These are phyloP conservation scores for Torrubiella hemipterigena DNA, from an alignment of 2,329 filamentous ascomycete species.

Conservation along the genomic window DNA sequence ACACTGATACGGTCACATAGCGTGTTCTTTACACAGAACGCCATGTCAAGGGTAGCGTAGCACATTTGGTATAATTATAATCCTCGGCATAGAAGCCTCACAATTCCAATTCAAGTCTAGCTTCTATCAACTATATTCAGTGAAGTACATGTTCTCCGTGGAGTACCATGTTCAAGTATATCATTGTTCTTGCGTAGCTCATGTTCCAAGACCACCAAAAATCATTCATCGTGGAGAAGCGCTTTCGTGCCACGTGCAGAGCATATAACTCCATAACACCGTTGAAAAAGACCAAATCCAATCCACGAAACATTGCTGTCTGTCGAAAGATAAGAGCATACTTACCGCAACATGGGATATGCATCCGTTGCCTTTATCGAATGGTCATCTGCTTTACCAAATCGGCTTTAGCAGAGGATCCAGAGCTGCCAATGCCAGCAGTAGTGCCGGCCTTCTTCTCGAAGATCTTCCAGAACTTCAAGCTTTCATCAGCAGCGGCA, in stretches of 20 bases:
- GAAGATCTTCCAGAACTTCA: conserved; percentile 99
- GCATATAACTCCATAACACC: conserved; percentile 35
- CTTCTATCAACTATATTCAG: conserved; percentile 5
- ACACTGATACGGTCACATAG: no score
- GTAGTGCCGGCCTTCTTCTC: conserved; percentile 85
- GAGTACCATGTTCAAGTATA: conserved; percentile 3
- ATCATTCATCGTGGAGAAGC: conserved; percentile 28
- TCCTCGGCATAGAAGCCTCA: no score
- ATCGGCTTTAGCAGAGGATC: conserved; percentile 65
- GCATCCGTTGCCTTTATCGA: conserved; percentile 39
- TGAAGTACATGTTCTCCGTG: conserved; percentile 4
- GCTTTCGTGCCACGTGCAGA: conserved; percentile 38
- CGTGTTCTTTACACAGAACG: no score
- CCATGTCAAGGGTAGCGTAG: no score
- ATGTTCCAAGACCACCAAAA: conserved; percentile 14
- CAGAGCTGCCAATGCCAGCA: conserved; percentile 51
- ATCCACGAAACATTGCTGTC: conserved; percentile 22
- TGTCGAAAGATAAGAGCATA: conserved; percentile 29
- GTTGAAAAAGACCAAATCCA: conserved; percentile 31
- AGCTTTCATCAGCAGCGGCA: conserved; percentile 85
- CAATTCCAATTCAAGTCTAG: no score
- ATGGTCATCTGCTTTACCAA: conserved; percentile 95
- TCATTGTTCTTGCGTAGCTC: no score
- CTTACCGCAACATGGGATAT: conserved; percentile 27
- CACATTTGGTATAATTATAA: no score